phyloP scores from a whole-genome alignment of 495 filamentous ascomycete genomes.

The Lophium mytilinum region DNA sequence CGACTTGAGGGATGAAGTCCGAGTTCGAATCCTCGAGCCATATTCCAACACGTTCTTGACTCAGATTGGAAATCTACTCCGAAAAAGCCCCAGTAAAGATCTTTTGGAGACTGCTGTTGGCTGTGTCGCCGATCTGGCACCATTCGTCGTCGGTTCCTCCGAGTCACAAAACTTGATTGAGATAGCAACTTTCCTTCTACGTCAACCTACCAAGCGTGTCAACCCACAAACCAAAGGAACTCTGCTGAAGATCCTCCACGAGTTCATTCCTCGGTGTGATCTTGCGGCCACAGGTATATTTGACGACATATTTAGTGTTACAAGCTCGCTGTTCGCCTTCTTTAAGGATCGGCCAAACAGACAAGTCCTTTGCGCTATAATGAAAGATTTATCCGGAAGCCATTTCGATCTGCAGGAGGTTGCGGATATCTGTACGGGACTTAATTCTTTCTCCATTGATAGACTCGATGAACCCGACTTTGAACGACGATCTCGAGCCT shows the following conservation, averaged over 20 bases:
- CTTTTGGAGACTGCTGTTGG: slow-evolving; percentile 70
- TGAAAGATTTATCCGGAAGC: slow-evolving; percentile 57
- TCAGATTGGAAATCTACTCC: slow-evolving; percentile 55
- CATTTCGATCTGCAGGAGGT: slow-evolving; percentile 53
- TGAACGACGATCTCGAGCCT: slow-evolving; percentile 68
- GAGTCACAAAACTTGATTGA: slow-evolving; percentile 66
- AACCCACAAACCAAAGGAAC: slow-evolving; percentile 75
- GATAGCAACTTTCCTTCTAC: slow-evolving; percentile 70
- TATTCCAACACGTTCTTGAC: slow-evolving; percentile 17
- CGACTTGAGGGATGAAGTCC: not conserved
- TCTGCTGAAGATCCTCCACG: slow-evolving; percentile 63
- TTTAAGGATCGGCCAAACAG: slow-evolving; percentile 74
- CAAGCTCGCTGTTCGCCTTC: slow-evolving; percentile 72
- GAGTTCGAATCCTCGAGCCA: slow-evolving; percentile 17
- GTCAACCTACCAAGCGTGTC: slow-evolving; percentile 72
- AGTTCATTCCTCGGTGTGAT: slow-evolving; percentile 60
- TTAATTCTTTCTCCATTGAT: slow-evolving; percentile 65
- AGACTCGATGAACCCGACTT: slow-evolving; percentile 81
- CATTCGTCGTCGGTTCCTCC: slow-evolving; percentile 58
- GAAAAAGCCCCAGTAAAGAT: slow-evolving; percentile 55
- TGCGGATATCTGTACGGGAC: slow-evolving; percentile 62
- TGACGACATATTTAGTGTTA: slow-evolving; percentile 50
- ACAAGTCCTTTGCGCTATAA: slow-evolving; percentile 59
- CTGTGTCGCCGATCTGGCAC: slow-evolving; percentile 63
- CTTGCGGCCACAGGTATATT: slow-evolving; percentile 49